phyloP scores from a whole-genome alignment of 805 yeast species.

The Yamadazyma olivae region DNA sequence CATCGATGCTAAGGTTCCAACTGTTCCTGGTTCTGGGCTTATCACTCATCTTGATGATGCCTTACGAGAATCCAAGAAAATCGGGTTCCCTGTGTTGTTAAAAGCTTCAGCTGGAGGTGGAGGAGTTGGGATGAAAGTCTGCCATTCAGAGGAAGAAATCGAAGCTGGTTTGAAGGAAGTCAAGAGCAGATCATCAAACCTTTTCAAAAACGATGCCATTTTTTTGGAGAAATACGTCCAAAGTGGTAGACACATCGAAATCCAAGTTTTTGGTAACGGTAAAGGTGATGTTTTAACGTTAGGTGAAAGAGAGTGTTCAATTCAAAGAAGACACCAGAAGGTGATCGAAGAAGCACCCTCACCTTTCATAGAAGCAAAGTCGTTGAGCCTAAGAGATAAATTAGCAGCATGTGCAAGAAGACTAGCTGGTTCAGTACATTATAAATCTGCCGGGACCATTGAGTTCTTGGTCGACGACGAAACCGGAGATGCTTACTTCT shows the following conservation, averaged over 20 bases:
- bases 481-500: slow-evolving; percentile 84
- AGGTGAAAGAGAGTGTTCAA: slow-evolving; percentile 95
- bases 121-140: slow-evolving; percentile 94
- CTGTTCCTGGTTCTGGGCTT: slow-evolving; percentile 92
- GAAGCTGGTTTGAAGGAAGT: slow-evolving; percentile 83
- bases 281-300: slow-evolving; percentile 84
- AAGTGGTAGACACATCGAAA: slow-evolving; percentile 91
- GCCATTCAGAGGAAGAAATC: slow-evolving; percentile 74
- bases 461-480: slow-evolving; percentile 86
- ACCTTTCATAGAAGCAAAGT: slow-evolving; percentile 62
- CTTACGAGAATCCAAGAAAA: slow-evolving; percentile 60
- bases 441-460: slow-evolving; percentile 95
- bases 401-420: slow-evolving; percentile 83
- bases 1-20: slow-evolving; percentile 80
- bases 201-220: slow-evolving; percentile 95
- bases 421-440: slow-evolving; percentile 74
- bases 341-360: slow-evolving; percentile 96
- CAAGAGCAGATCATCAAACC: slow-evolving; percentile 85
- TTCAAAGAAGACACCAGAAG: slow-evolving; percentile 95
- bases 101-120: slow-evolving; percentile 99
- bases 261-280: slow-evolving; percentile 95
- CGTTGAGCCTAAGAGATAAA: slow-evolving; percentile 66
- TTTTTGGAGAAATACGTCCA: slow-evolving; percentile 91
- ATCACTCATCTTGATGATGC: slow-evolving; percentile 73
- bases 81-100: slow-evolving; percentile 89